Evolutionary conservation across 2,329 filamentous ascomycete genomes (phyloP).

Genomic region (Epichloe sibirici): DNA sequence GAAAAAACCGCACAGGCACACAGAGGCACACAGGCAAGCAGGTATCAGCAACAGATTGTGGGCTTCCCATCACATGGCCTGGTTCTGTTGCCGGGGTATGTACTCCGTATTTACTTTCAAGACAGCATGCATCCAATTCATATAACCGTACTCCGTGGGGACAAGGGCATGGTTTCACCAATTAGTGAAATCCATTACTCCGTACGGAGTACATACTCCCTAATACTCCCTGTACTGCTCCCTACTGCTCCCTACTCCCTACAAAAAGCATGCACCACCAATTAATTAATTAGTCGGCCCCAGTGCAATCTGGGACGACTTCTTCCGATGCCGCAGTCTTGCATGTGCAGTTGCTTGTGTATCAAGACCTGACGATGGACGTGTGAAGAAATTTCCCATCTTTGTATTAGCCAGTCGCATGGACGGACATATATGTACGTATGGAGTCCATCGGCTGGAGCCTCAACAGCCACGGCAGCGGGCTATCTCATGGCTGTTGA

Average conservation of each 20-base stretch:
- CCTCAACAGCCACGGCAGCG: too few relatives aligned
- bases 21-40: not conserved
- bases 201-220: too few relatives aligned
- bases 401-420: too few relatives aligned
- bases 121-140: not conserved
- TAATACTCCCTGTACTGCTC: too few relatives aligned
- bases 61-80: not conserved
- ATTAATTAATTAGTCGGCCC: not conserved
- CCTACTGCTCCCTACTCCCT: too few relatives aligned
- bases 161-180: not conserved
- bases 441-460: too few relatives aligned
- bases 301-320: not conserved
- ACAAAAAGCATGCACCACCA: too few relatives aligned
- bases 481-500: too few relatives aligned
- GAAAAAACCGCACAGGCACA: not conserved
- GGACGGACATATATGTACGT: too few relatives aligned
- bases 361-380: not conserved
- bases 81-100: not conserved
- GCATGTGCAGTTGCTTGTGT: not conserved
- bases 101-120: not conserved
- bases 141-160: not conserved
- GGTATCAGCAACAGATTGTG: not conserved
- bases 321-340: not conserved
- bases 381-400: not conserved
- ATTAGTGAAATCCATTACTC: not conserved